Evolutionary conservation across 1,284 basidiomycete genomes (phyloP), one percentile per base, ranked within the genome.

Genomic region (Apiotrichum domesticum): DNA sequence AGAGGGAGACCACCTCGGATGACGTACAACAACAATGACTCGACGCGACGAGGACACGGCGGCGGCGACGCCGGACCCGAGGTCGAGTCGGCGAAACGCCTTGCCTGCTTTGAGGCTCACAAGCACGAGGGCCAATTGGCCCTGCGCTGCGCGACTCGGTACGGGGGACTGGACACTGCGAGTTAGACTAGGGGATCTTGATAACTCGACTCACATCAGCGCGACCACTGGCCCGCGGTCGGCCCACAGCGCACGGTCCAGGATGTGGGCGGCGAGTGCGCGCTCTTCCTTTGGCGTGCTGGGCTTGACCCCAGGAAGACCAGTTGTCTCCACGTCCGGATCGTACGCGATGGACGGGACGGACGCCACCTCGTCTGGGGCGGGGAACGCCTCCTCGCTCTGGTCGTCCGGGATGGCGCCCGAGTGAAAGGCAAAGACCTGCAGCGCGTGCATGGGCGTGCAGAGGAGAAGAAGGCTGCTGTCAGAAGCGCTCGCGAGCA

Each of bases 301-400:
- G 5, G 15, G 4, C 13, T 35, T 35, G 6, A 37, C 34, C 2
- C 14, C 39, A 2, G 44, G 41, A 13, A 63, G 47, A 1, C 54
- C 51, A 0, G 46, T 33, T 29, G 37, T n/a, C 32, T 55, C 15
- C 1, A 63, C 64, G 1, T 21, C 32, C 2, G 55, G 47, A 15
- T 53, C 66, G 46, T 70, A 68, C 35, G 35, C 51, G 40, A 75
- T 63, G 5, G 21, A 37, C 2, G 64, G 58, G 3, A 74, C 45
- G 6, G 63, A 66, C 37, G 67, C 65, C 9, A 69, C 59, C 55
- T 74, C 70, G 40, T 67, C 65, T 0, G 73, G 73, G 3, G 71
- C 52, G 0, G 63, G 62, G 52, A 67, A 66, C 3, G 53, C 45
- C 54, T 73, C 71, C 3, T 67, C 65, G 47, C 71, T 69, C 3